A percentile compares a stretch with the other conserved stretches of the same genome.
Evolutionary conservation across 257 asterid genomes (phyloP).

Genomic region (Solanum sitiens): DNA sequence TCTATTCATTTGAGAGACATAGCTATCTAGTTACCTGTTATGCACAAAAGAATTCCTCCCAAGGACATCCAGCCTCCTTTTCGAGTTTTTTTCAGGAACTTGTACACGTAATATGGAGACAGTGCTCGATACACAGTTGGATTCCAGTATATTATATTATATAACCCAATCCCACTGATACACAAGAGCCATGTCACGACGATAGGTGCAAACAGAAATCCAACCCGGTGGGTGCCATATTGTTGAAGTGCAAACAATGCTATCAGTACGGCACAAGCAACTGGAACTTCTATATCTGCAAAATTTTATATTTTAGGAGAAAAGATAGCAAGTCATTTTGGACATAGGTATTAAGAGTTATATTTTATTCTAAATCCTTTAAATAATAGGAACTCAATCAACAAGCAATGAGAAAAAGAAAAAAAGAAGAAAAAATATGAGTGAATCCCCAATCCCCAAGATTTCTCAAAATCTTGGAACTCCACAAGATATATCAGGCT

Average conservation of each 20-base stretch:
- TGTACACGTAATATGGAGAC: constrained; percentile 81
- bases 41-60: constrained; percentile 90
- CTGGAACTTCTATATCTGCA: constrained; percentile 93
- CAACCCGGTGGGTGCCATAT: constrained; percentile 96
- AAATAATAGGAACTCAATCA: background rate
- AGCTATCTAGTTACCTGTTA: constrained; percentile 44
- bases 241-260: constrained; percentile 92
- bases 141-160: constrained; percentile 77
- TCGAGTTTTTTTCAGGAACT: constrained; percentile 74
- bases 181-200: constrained; percentile 83
- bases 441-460: background rate
- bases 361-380: background rate
- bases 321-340: background rate
- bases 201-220: constrained; percentile 90
- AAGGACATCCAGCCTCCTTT: constrained; percentile 86
- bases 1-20: background rate
- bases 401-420: background rate
- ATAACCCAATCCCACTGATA: constrained; percentile 73
- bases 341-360: background rate
- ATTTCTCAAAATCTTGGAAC: background rate
- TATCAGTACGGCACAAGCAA: constrained; percentile 68
- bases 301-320: constrained; percentile 7
- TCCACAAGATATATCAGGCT: background rate
- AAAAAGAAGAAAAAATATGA: background rate
- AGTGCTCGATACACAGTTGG: constrained; percentile 74